Base-by-base conservation (phyloP, 768 basidiomycete species). In the Agrocybe chaxingu region DNA sequence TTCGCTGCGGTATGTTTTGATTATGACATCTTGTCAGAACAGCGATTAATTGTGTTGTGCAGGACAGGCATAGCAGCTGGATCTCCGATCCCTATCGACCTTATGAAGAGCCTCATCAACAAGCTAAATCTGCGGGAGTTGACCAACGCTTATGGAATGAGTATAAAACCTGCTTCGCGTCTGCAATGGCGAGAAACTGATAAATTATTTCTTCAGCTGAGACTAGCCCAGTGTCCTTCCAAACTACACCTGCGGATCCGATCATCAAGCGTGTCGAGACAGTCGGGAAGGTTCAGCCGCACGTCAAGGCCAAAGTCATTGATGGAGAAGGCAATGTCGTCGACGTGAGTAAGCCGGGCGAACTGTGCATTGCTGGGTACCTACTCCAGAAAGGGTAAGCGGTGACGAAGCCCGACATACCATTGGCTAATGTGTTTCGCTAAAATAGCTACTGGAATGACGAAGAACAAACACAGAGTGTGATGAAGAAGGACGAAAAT, bases 11-110 rank as follows among this genome's bases (percentile, higher is more conserved):
- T 87, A 54, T 24, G 70, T 56, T 12, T n/a, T 2, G 12, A 16
- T 3, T 30, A 48, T 12, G 7, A 8, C 18, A 55, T 10, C 31
- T 39, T 52, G 43, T 37, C 46, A 16, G n/a, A 3, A 36, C 40
- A 3, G 18, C 3, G 13, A 41, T 19, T 18, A 18, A 38, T 1
- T 38, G 4, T 13, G 8, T 13, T 38, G 4, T 36, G 18, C 50
- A 89, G 90, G 60, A 91, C 90, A 12, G 90, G 90, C 0, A 89
- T 91, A 50, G 89, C 89, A 30, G 87, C 88, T 8, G 90, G 90
- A 1, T 85, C 89, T 0, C 77, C 89, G 0, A 71, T 92, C 32
- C 90, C 90, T 5, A 91, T 87, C 35, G 81, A 88, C 43, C 67
- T 92, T 40, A 92, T 92, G 90, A 82, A 75, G 54, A 76, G 73